Percentiles rank a stretch among this genome's conserved stretches.
Evolutionary conservation across 2,329 filamentous ascomycete species (phyloP).

Genomic region (Sclerotinia borealis): DNA sequence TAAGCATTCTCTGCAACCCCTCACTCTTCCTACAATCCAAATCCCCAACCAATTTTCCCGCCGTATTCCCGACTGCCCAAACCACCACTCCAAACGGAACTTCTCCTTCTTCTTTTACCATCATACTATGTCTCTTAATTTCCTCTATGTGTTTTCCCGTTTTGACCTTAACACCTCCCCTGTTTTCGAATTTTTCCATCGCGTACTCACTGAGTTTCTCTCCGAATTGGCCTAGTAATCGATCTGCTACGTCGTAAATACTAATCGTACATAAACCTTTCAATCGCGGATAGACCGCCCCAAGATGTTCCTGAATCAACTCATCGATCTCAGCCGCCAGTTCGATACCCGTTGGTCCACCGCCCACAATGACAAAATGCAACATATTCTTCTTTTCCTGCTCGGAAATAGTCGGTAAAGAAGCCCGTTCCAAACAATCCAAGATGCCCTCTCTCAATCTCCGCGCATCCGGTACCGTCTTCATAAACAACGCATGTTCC

Average conservation of each 20-base stretch:
- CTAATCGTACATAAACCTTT: slow-evolving; percentile 36
- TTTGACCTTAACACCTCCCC: slow-evolving; percentile 34
- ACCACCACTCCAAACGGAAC: slow-evolving; percentile 15
- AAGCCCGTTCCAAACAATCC: slow-evolving; percentile 54
- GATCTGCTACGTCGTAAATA: slow-evolving; percentile 40
- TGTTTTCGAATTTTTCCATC: slow-evolving; percentile 32
- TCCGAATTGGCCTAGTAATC: slow-evolving; percentile 39
- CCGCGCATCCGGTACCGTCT: slow-evolving; percentile 26
- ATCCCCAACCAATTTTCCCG: slow-evolving; percentile 21
- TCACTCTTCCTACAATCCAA: slow-evolving; percentile 25
- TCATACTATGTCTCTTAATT: slow-evolving; percentile 15
- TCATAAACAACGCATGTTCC: slow-evolving; percentile 23
- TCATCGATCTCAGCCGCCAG: slow-evolving; percentile 40
- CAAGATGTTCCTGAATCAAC: slow-evolving; percentile 36
- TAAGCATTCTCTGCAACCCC: slow-evolving; percentile 16
- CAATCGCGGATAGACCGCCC: slow-evolving; percentile 37
- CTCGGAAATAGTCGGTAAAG: slow-evolving; percentile 51
- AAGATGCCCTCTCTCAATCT: slow-evolving; percentile 29
- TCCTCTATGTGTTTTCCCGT: slow-evolving; percentile 27
- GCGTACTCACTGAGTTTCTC: slow-evolving; percentile 38
- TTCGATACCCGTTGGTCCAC: slow-evolving; percentile 53
- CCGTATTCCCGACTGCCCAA: slow-evolving; percentile 23
- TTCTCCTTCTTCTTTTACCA: slow-evolving; percentile 17
- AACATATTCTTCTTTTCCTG: slow-evolving; percentile 54
- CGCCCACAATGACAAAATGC: slow-evolving; percentile 68